A percentile compares a stretch with the other conserved stretches of the same genome.
Evolutionary conservation across 805 yeast genomes (phyloP).

Genomic region (Diddensiella santjacobensis): DNA sequence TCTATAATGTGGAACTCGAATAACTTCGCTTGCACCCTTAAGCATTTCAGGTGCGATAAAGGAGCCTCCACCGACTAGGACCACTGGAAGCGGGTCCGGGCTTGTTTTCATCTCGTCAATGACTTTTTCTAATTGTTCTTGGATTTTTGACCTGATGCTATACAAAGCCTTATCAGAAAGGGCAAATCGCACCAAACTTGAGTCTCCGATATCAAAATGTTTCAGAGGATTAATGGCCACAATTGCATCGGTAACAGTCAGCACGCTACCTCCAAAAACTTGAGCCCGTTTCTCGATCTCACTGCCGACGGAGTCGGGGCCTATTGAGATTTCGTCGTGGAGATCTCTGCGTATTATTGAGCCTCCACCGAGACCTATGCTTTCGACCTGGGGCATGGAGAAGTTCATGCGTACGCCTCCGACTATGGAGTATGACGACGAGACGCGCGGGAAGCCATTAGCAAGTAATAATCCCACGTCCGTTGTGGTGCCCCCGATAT

Average conservation of each 20-base stretch:
- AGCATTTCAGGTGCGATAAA: constrained; percentile 40
- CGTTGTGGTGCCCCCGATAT: constrained; percentile 50
- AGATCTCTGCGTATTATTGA: constrained; percentile 35
- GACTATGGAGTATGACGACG: constrained; percentile 41
- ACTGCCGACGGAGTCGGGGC: constrained; percentile 48
- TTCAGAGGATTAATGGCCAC: constrained; percentile 21
- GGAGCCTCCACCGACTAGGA: constrained; percentile 51
- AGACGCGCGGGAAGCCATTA: constrained; percentile 46
- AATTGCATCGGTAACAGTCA: constrained; percentile 41
- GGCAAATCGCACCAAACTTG: constrained; percentile 22
- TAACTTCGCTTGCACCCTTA: constrained; percentile 42
- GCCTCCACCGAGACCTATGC: constrained; percentile 51
- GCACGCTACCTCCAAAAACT: constrained; percentile 42
- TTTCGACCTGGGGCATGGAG: constrained; percentile 46
- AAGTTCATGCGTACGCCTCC: constrained; percentile 50
- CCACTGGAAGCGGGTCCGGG: constrained; percentile 42
- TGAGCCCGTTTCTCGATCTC: constrained; percentile 36
- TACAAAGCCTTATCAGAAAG: constrained; percentile 25
- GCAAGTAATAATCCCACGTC: constrained; percentile 47
- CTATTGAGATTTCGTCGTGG: constrained; percentile 27
- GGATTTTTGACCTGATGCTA: constrained; percentile 30
- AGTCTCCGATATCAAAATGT: constrained; percentile 6
- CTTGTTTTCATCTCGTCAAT: constrained; percentile 46
- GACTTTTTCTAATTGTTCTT: constrained; percentile 36
- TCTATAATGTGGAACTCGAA: constrained; percentile 40